Base-by-base conservation (phyloP, 2,329 filamentous ascomycete genomes). In the Cladophialophora immunda region DNA sequence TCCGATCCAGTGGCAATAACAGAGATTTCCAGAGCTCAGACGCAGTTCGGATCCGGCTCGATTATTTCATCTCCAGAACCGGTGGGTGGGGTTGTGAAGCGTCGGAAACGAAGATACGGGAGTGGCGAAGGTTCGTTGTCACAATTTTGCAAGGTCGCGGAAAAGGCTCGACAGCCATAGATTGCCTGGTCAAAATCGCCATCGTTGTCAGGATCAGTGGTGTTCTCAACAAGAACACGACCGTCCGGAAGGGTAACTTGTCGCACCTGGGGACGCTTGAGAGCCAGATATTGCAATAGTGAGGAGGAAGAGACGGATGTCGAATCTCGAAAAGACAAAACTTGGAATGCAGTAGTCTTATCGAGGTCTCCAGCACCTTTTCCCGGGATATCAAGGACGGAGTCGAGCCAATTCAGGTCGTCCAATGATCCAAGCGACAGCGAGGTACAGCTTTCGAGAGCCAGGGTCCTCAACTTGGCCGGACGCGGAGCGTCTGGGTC, bases 341-440 rank as follows among this genome's bases (percentile, higher is more conserved):
- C 27, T 11, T 56, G 27, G 25, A 70, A 64, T 13, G 29, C 54
- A 13, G 55, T 53, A 34, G 19, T 13, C 8, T 11, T 9, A 11
- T 58, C 58, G 8, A 1, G 29, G 22, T 60, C 22, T n/a, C 25
- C 2, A 22, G 13, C 25, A 29, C 27, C 11, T 15, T 47, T 27
- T 30, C 17, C 45, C n/a, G 19, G 17, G 13, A 56, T 22, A 22
- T 47, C 25, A 15, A 67, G 57, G 11, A 69, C 41, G n/a, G 54
- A 45, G 57, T 70, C 64, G 8, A 70, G 65, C 68, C 68, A 70
- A 15, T 8, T 27, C 17, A 68, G 57, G 15, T 65, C 45, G 11
- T 66, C 68, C 9, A 54, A 15, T 0, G 53, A 30, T n/a, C 53
- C 36, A 6, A 65, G 41, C 3, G 22, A 30, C 30, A 70, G 19